Evolutionary conservation across 176 grass and related monocot species (phyloP), one percentile per base, ranked within the genome.

Genomic region (Oryza meridionalis): DNA sequence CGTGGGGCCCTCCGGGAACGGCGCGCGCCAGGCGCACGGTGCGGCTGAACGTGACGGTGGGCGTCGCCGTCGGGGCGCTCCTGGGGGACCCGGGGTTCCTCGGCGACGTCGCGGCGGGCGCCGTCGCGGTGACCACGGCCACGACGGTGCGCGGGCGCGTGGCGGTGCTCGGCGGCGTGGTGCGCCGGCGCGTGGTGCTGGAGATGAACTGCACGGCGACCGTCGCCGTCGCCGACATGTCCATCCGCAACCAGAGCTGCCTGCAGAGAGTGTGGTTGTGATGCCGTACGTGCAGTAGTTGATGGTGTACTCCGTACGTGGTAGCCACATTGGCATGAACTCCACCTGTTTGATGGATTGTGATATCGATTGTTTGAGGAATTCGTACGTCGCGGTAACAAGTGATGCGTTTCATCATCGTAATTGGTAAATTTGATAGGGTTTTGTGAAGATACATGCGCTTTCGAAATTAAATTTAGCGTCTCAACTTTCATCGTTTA

Each of bases 151-250:
- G 58, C 9, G 95, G 92, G 11, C 72, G 65, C 63, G 94, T 89
- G 21, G 81, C 47, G 40, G 81, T 85, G 79, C 87, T 97, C 16
- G 88, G 86, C 11, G 65, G 86, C 40, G 4, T 86, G 15, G 70
- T 76, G 59, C 84, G 35, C 46, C 70, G 86, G 15, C 84, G 70
- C 75, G 90, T 90, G 9, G 67, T 81, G 62, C 75, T 95, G 14
- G 75, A 86, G 82, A 95, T 95, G 88, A 95, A 95, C 79, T 95
- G 93, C 76, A 87, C 79, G 26, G 67, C 89, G 2, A 80, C 65
- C 0, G 21, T 95, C 4, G 59, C 80, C 31, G 70, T 90, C 67
- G 51, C 71, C 24, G 71, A 78, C 72, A 74, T 90, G 80, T 77
- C 90, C 15, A 77, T 95, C 59, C 78, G 68, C 59, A 73, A 84